A percentile compares a stretch with the other conserved stretches of the same genome.
Evolutionary conservation across 768 basidiomycete genomes (phyloP).

Genomic region (Hypholoma fasciculare): DNA sequence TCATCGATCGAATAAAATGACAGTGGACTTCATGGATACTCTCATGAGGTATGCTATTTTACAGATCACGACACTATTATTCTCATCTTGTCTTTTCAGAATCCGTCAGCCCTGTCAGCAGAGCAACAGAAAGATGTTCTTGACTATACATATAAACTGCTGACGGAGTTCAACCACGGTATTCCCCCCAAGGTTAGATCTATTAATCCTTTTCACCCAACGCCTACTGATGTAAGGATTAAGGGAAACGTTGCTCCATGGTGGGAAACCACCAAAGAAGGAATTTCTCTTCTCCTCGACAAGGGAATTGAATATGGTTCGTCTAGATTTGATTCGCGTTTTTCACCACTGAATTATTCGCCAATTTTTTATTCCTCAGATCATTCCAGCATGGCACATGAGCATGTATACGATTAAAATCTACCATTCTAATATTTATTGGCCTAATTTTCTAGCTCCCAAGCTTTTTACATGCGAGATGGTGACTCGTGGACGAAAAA

Average conservation of each 20-base stretch:
- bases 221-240: not conserved
- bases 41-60: constrained; percentile 51
- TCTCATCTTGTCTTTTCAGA: constrained; percentile 32
- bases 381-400: constrained; percentile 65
- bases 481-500: constrained; percentile 75
- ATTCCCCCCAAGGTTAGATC: constrained; percentile 45
- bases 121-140: constrained; percentile 46
- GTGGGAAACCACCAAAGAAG: constrained; percentile 60
- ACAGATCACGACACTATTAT: not conserved
- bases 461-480: constrained; percentile 69
- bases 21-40: constrained; percentile 70
- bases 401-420: constrained; percentile 26
- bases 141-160: constrained; percentile 60
- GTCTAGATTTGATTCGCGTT: too few species aligned
- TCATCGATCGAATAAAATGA: too few species aligned
- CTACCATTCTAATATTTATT: too few species aligned
- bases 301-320: not conserved
- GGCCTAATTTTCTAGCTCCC: constrained; percentile 33
- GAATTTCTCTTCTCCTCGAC: not conserved
- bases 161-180: constrained; percentile 66
- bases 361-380: constrained; percentile 28
- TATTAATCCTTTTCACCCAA: not conserved
- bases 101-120: constrained; percentile 56
- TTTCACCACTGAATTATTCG: too few species aligned
- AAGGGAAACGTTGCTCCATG: constrained; percentile 70